Evolutionary conservation across 306 rosid genomes (phyloP).

Genomic region (Gynostemma pentaphyllum): DNA sequence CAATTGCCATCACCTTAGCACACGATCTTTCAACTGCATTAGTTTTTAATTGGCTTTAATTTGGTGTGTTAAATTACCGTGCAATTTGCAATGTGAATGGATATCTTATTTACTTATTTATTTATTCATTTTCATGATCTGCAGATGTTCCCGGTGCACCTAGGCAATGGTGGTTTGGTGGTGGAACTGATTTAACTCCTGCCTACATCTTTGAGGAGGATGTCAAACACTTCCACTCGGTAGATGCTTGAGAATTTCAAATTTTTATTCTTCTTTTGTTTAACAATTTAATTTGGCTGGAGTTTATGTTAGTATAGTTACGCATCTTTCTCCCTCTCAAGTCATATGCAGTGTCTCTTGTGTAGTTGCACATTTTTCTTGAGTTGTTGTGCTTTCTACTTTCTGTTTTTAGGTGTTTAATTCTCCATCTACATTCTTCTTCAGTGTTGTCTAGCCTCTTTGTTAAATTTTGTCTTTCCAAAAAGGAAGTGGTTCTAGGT

Average conservation of each 20-base stretch:
- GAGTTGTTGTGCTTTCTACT: background rate
- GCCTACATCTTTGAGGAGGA: constrained; percentile 93
- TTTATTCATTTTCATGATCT: constrained; percentile 13
- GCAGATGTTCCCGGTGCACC: constrained; percentile 94
- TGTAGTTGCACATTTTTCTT: background rate
- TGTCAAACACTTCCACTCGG: constrained; percentile 89
- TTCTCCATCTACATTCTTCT: background rate
- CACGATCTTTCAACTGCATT: background rate
- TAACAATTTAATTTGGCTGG: background rate
- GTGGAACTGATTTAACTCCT: constrained; percentile 96
- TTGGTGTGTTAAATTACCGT: background rate
- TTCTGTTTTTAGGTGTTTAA: background rate
- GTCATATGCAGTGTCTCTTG: background rate
- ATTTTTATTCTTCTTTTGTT: background rate
- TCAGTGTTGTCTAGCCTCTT: background rate
- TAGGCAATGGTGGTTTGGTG: constrained; percentile 99
- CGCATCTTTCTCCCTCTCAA: background rate
- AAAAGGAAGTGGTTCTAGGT: background rate
- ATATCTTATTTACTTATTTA: constrained; percentile 10
- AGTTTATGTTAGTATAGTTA: background rate
- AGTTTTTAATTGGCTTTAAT: constrained; percentile 11
- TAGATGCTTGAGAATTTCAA: constrained; percentile 19
- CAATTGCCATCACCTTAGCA: too few species aligned
- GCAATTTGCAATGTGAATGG: background rate
- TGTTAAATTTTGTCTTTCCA: background rate